These are phyloP conservation scores for Stemphylium vesicarium DNA, from an alignment of 2,329 filamentous ascomycete genomes.

Conservation along the genomic window DNA sequence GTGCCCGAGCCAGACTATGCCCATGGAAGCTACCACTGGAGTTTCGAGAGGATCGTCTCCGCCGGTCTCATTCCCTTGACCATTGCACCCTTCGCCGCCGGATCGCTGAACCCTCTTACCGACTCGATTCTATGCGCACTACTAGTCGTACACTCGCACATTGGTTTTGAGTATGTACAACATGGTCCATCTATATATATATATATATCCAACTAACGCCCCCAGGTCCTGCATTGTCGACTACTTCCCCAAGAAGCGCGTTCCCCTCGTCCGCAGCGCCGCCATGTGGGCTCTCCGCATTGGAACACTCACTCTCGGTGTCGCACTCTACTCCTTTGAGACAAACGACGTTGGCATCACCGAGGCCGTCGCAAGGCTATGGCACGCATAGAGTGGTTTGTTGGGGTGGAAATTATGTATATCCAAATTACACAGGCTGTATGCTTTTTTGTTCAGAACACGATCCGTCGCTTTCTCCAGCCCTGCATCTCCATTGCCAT, in stretches of 20 bases:
- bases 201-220: slow-evolving; percentile 11
- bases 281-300: slow-evolving; percentile 80
- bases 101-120: slow-evolving; percentile 85
- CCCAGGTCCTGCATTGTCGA: slow-evolving; percentile 78
- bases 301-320: slow-evolving; percentile 78
- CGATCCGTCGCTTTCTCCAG: neutral
- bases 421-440: slow-evolving; percentile 7
- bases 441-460: neutral
- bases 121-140: slow-evolving; percentile 85
- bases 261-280: slow-evolving; percentile 70
- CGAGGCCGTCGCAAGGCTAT: slow-evolving; percentile 85
- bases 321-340: slow-evolving; percentile 97
- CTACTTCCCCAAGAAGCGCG: slow-evolving; percentile 78
- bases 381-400: slow-evolving; percentile 69
- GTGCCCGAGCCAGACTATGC: slow-evolving; percentile 74
- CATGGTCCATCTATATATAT: neutral
- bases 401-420: neutral
- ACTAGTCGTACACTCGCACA: slow-evolving; percentile 90
- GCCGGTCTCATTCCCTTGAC: slow-evolving; percentile 84
- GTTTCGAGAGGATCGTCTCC: slow-evolving; percentile 81
- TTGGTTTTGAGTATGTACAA: slow-evolving; percentile 79
- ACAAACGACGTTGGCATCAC: slow-evolving; percentile 97
- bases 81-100: slow-evolving; percentile 88
- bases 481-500: too few species aligned
- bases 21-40: slow-evolving; percentile 98